Evolutionary conservation across 2,329 filamentous ascomycete species (phyloP).

Genomic region (Penicillium sp.): DNA sequence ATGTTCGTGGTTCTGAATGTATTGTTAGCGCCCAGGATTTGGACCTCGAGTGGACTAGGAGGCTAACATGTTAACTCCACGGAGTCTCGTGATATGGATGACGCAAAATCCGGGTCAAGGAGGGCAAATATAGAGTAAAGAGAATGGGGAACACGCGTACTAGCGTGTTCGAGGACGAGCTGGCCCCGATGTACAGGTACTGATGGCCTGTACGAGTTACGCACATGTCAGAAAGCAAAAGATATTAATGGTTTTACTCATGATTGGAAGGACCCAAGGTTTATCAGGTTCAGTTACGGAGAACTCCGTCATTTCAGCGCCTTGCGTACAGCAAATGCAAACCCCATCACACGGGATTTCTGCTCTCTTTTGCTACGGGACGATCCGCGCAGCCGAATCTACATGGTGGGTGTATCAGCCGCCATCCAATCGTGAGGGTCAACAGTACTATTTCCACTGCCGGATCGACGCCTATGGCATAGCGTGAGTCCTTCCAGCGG

Average conservation of each 20-base stretch:
- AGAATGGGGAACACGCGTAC: not conserved
- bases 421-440: not conserved
- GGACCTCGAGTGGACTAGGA: no score
- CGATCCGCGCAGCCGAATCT: conserved; percentile 12
- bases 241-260: not conserved
- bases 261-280: not conserved
- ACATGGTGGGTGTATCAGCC: not conserved
- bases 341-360: not conserved
- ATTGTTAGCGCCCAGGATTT: not conserved
- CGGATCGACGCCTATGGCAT: not conserved
- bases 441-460: not conserved
- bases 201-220: not conserved
- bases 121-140: not conserved
- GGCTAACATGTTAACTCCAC: no score
- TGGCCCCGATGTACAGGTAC: no score
- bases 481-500: not conserved
- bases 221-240: not conserved
- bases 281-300: not conserved
- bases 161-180: not conserved
- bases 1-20: not conserved
- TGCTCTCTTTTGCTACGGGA: conserved; percentile 1
- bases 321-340: not conserved
- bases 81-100: no score
- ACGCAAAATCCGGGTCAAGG: no score
- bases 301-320: not conserved